phyloP scores from a whole-genome alignment of 2,329 filamentous ascomycete species.

The Talaromyces islandicus region DNA sequence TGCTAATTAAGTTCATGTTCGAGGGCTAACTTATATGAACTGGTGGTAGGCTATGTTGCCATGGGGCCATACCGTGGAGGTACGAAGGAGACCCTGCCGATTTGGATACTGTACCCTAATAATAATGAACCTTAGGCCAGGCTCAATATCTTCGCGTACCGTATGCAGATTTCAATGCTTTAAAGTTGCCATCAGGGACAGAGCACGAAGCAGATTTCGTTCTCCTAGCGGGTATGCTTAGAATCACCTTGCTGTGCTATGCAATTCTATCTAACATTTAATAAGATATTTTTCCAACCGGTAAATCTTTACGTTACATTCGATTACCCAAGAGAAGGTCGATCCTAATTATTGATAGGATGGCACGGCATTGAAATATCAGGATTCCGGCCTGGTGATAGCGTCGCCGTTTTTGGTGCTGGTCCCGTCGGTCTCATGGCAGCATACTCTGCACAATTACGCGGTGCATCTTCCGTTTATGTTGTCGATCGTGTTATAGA shows the following conservation, averaged over 20 bases:
- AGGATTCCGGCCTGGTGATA: constrained; percentile 44
- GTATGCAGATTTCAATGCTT: constrained; percentile 61
- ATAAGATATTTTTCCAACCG: constrained; percentile 32
- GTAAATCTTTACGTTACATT: neutral
- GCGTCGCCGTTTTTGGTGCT: constrained; percentile 57
- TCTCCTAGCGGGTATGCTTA: constrained; percentile 16
- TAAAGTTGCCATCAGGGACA: constrained; percentile 55
- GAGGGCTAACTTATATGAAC: no score
- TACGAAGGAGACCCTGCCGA: neutral
- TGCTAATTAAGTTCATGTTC: neutral
- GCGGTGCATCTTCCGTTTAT: constrained; percentile 56
- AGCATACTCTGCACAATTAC: constrained; percentile 56
- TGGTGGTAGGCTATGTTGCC: constrained; percentile 44
- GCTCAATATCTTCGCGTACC: constrained; percentile 61
- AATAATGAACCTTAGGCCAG: constrained; percentile 27
- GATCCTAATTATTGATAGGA: constrained; percentile 9
- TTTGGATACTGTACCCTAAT: no score
- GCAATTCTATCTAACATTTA: no score
- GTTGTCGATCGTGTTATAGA: constrained; percentile 58
- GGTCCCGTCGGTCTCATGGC: constrained; percentile 62
- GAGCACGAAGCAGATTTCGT: constrained; percentile 51
- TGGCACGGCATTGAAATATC: constrained; percentile 33
- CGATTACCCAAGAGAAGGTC: no score
- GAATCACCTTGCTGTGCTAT: no score
- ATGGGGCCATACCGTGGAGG: constrained; percentile 45